These are phyloP conservation scores for Phytophthora fragariae DNA, from an alignment of 352 stramenopile genomes.

Conservation along the genomic window DNA sequence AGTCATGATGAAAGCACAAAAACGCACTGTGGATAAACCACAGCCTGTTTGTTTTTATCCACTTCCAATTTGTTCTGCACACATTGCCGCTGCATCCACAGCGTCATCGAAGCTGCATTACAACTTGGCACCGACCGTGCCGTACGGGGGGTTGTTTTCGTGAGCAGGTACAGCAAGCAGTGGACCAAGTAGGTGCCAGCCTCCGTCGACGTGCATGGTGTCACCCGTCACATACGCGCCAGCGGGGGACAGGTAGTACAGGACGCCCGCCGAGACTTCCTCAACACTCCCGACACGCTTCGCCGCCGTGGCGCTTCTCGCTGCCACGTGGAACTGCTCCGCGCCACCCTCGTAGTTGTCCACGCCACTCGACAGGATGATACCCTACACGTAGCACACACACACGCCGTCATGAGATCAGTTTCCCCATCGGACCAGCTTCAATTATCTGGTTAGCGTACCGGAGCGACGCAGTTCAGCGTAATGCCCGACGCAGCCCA, in stretches of 20 bases:
- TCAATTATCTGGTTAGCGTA: constrained; percentile 25
- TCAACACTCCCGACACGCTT: constrained; percentile 93
- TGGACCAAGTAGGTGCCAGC: constrained; percentile 66
- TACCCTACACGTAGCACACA: constrained; percentile 50
- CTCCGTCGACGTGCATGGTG: constrained; percentile 91
- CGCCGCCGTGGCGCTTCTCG: constrained; percentile 79
- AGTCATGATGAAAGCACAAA: too few relatives aligned
- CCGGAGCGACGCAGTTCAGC: constrained; percentile 94
- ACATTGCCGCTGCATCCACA: background rate
- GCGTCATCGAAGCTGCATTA: constrained; percentile 24
- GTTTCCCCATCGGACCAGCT: background rate
- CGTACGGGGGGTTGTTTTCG: constrained; percentile 86
- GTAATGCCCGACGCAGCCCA: constrained; percentile 93
- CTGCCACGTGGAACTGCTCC: constrained; percentile 82
- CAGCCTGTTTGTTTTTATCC: background rate
- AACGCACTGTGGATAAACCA: too few relatives aligned
- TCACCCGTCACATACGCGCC: constrained; percentile 92
- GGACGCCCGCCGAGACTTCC: constrained; percentile 88
- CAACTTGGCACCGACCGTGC: constrained; percentile 57
- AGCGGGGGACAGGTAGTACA: constrained; percentile 92
- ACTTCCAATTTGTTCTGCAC: background rate
- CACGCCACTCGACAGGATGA: constrained; percentile 78
- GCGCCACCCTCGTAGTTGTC: constrained; percentile 94
- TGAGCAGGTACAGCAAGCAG: constrained; percentile 84
- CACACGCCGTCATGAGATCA: constrained; percentile 35